Evolutionary conservation across 139 green algal genomes (phyloP).

Genomic region (Picochlorum sp.): DNA sequence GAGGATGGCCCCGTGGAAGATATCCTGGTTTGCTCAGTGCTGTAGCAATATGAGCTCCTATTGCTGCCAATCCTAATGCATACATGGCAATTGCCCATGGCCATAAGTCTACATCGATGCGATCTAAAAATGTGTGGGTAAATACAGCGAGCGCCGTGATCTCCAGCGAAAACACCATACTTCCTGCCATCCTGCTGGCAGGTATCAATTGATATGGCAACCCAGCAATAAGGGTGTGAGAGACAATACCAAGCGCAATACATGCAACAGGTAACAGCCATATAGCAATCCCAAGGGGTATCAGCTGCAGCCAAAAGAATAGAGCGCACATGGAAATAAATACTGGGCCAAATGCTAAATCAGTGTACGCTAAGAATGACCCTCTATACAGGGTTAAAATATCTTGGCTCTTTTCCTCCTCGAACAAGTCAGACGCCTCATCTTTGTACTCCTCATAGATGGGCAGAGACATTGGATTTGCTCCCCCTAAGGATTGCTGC

Average conservation of each 20-base stretch:
- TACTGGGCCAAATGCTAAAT: slow-evolving; percentile 13
- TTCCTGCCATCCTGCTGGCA: slow-evolving; percentile 9
- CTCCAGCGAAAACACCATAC: slow-evolving; percentile 18
- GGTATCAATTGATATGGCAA: slow-evolving; percentile 21
- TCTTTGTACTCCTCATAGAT: too few species aligned
- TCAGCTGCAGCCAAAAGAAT: slow-evolving; percentile 2
- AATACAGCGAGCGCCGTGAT: slow-evolving; percentile 2
- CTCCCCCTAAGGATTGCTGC: too few species aligned
- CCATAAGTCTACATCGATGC: not conserved
- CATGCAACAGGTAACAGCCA: slow-evolving; percentile 12
- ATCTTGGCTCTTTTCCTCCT: slow-evolving; percentile 18
- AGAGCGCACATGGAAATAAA: not conserved
- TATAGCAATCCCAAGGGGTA: slow-evolving; percentile 19
- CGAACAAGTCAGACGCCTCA: slow-evolving; percentile 5
- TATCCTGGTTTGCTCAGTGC: slow-evolving; percentile 11
- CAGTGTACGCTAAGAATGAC: slow-evolving; percentile 10
- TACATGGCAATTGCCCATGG: not conserved
- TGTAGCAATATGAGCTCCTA: slow-evolving; percentile 11
- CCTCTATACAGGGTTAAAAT: slow-evolving; percentile 22
- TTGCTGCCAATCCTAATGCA: not conserved
- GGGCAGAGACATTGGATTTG: too few species aligned
- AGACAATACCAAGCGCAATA: not conserved
- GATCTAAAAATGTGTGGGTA: not conserved
- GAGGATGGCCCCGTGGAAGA: slow-evolving; percentile 4
- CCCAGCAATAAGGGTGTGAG: slow-evolving; percentile 12